Evolutionary conservation across 2,329 filamentous ascomycete genomes (phyloP), one percentile per base, ranked within the genome.

Genomic region (Tolypocladium cylindrosporum): DNA sequence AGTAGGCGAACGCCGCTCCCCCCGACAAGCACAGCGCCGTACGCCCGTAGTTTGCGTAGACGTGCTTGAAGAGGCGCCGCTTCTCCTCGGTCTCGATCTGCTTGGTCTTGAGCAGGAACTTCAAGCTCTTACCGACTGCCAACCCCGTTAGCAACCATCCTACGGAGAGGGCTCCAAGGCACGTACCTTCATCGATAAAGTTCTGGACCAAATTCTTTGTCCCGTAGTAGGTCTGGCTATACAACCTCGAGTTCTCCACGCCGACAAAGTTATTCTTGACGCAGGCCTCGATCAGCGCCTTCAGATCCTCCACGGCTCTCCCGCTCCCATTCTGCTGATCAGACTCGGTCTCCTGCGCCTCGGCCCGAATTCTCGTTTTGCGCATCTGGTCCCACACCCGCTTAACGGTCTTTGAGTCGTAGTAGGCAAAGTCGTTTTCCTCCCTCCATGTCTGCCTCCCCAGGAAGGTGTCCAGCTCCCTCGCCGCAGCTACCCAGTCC

Each of bases 231-330:
- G 93, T 96, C 75, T 97, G 92, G 66, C 90, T 96, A 71, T 99
- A 99, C n/a, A 99, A 75, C 57, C 91, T 83, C 11, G 93, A 86
- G 66, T 96, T 97, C 72, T 99, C 94, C 16, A 96, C 87, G 0
- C 94, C 94, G 21, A 90, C 91, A 73, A 97, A 99, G 69, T 99
- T 97, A 73, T 92, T 96, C 80, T 97, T 99, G 65, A 97, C 88
- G 69, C 92, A 97, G 16, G 90, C 90, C 75, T 96, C 91, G 24
- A 95, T 77, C 59, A 97, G 74, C 1, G 81, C 81, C 61, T 86
- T 87, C 57, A 99, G 78, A 57, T 94, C 90, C 61, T 93, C 88
- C 3, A 91, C 77, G 0, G 86, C 80, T 59, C 81, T 76, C 55
- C 74, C 70, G 10, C 73, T 70, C 60, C 67, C 72, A 21, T 55